Evolutionary conservation across 352 stramenopile genomes (phyloP).

Genomic region (Elongisporangium undulatum): DNA sequence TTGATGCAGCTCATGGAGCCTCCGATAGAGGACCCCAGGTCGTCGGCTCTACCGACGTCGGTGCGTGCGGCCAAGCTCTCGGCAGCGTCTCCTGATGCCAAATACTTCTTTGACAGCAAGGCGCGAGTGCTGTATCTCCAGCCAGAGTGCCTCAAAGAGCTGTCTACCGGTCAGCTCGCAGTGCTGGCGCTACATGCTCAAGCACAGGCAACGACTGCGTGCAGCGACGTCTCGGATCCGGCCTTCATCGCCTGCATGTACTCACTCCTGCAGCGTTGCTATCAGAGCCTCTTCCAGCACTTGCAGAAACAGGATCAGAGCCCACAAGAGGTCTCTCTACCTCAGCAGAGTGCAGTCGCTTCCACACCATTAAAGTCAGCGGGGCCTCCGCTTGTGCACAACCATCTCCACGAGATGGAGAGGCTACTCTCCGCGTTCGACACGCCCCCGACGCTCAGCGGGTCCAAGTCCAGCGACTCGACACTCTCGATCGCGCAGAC

Average conservation of each 20-base stretch:
- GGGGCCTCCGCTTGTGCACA: background rate
- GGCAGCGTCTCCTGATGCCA: background rate
- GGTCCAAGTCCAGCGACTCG: constrained; percentile 4
- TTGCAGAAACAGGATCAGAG: constrained; percentile 10
- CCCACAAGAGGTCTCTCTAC: background rate
- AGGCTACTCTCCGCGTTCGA: constrained; percentile 24
- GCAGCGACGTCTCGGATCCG: constrained; percentile 38
- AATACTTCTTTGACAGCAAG: constrained; percentile 10
- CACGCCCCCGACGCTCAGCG: background rate
- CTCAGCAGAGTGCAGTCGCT: background rate
- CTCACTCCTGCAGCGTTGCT: constrained; percentile 48
- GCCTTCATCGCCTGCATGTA: constrained; percentile 49
- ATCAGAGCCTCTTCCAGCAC: constrained; percentile 46
- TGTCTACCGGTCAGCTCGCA: constrained; percentile 46
- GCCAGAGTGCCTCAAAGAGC: constrained; percentile 20
- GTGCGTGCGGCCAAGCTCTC: background rate
- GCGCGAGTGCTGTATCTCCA: constrained; percentile 28
- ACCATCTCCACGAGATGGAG: constrained; percentile 37
- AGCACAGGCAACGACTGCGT: constrained; percentile 19
- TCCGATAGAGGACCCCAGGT: constrained; percentile 9
- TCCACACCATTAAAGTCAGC: background rate
- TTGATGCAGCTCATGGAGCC: constrained; percentile 18
- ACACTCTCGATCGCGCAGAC: constrained; percentile 1
- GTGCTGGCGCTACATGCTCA: constrained; percentile 55
- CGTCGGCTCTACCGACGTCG: background rate